phyloP scores from a whole-genome alignment of 139 green algal genomes.

The Tetraselmis chui region DNA sequence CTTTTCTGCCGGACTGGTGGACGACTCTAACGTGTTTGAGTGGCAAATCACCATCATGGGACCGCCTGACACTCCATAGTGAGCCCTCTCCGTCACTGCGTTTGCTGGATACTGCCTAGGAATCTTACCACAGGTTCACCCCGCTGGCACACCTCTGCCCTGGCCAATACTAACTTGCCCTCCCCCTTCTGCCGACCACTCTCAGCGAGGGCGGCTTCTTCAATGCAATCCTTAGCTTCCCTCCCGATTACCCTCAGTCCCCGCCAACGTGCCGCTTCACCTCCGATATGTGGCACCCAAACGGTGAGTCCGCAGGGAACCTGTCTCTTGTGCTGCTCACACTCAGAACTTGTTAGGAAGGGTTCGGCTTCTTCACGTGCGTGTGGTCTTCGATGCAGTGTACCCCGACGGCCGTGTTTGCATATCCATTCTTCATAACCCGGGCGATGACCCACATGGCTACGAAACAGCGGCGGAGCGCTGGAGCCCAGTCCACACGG shows the following conservation, averaged over 20 bases:
- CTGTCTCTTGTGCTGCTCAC: no score
- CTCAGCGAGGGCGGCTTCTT: conserved; percentile 98
- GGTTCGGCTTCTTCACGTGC: no score
- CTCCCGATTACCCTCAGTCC: conserved; percentile 94
- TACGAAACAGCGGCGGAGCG: conserved; percentile 92
- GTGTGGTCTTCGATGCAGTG: conserved; percentile 59
- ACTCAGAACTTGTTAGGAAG: no score
- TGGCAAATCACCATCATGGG: conserved; percentile 97
- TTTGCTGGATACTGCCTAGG: no score
- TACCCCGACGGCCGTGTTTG: conserved; percentile 96
- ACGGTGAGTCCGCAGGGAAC: conserved; percentile 51
- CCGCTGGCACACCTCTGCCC: no score
- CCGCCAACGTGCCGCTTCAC: conserved; percentile 91
- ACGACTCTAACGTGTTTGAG: conserved; percentile 97
- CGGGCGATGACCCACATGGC: conserved; percentile 90
- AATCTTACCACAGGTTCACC: no score
- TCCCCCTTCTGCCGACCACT: no score
- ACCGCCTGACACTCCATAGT: conserved; percentile 96
- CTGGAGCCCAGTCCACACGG: conserved; percentile 95
- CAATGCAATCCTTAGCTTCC: conserved; percentile 91
- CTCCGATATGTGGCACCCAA: conserved; percentile 98
- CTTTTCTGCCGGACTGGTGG: conserved; percentile 93
- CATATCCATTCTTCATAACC: conserved; percentile 97
- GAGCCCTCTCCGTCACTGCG: conserved; percentile 20
- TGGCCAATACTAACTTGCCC: no score